A percentile compares a stretch with the other conserved stretches of the same genome.
These are phyloP conservation scores for Wickerhamomyces mucosus DNA, from an alignment of 805 yeast genomes.

Conservation along the genomic window DNA sequence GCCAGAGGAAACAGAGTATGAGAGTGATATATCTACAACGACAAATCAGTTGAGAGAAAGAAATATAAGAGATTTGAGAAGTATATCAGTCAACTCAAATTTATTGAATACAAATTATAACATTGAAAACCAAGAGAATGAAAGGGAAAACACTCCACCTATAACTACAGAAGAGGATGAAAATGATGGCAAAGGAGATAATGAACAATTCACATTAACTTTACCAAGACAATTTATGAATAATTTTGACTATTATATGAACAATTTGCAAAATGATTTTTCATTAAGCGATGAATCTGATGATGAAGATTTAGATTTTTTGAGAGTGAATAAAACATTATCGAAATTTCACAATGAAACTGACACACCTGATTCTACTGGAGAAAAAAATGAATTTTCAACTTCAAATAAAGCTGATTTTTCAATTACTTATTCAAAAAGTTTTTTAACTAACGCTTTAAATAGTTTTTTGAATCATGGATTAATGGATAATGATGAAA, in stretches of 20 bases:
- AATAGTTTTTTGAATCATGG: conserved; percentile 12
- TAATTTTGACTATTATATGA: conserved; percentile 19
- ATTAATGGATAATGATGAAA: conserved; percentile 4
- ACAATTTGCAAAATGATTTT: conserved; percentile 11
- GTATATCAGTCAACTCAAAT: conserved; percentile 15
- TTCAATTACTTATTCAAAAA: too few species aligned
- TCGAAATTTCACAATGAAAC: conserved; percentile 2
- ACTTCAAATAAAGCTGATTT: too few species aligned
- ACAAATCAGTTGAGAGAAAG: conserved; percentile 11
- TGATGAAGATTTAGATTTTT: conserved; percentile 16
- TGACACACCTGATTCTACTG: conserved; percentile 9
- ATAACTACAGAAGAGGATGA: not conserved
- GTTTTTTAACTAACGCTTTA: conserved; percentile 12
- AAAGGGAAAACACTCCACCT: conserved; percentile 2
- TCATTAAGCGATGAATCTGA: conserved; percentile 14
- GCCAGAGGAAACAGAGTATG: conserved; percentile 39
- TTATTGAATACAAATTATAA: conserved; percentile 18
- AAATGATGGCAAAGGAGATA: not conserved
- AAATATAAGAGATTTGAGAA: conserved; percentile 11
- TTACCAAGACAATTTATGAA: conserved; percentile 21
- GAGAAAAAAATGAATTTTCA: conserved; percentile 3
- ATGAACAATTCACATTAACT: conserved; percentile 9
- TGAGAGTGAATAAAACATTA: conserved; percentile 14
- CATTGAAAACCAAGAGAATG: conserved; percentile 12
- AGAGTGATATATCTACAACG: conserved; percentile 17